Conservation (phyloP, 2,329 filamentous ascomycete genomes). For the Epichloe sibirici region DNA sequence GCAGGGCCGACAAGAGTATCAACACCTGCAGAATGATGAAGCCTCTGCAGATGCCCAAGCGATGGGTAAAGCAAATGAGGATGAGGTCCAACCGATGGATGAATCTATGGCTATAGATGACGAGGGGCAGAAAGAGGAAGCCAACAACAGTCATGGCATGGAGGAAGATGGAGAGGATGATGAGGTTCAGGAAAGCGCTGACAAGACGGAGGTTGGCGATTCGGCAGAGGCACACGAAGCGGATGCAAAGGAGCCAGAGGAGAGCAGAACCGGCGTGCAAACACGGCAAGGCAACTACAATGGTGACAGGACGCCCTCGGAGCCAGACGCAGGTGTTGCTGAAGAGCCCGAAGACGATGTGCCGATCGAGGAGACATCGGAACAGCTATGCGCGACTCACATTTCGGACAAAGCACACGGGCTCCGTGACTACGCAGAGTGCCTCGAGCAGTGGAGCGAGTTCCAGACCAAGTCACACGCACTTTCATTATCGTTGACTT, state of each 20-base stretch:
- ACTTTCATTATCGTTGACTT: conserved; percentile 79
- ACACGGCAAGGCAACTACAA: conserved; percentile 48
- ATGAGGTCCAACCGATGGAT: conserved; percentile 76
- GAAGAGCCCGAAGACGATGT: conserved; percentile 39
- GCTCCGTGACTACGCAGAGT: conserved; percentile 37
- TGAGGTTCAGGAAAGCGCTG: conserved; percentile 27
- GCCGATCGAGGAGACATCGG: conserved; percentile 39
- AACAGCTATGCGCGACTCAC: conserved; percentile 62
- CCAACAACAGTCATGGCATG: conserved; percentile 31
- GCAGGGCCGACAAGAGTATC: conserved; percentile 72
- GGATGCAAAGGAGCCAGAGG: conserved; percentile 32
- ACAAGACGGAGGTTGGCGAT: conserved; percentile 31
- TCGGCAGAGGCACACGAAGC: conserved; percentile 26
- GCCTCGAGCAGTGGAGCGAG: conserved; percentile 68
- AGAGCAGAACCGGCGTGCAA: conserved; percentile 47
- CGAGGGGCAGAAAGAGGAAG: conserved; percentile 52
- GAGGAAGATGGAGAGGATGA: conserved; percentile 41
- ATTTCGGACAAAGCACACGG: conserved; percentile 36
- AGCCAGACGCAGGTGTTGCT: conserved; percentile 24
- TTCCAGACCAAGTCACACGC: conserved; percentile 78
- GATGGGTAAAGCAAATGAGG: conserved; percentile 74
- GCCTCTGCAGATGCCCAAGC: conserved; percentile 79
- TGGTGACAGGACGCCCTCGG: conserved; percentile 32
- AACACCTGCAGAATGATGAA: conserved; percentile 80
- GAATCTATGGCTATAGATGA: conserved; percentile 79